Conservation (phyloP, 75 land plant species). For the Pinus taeda region DNA sequence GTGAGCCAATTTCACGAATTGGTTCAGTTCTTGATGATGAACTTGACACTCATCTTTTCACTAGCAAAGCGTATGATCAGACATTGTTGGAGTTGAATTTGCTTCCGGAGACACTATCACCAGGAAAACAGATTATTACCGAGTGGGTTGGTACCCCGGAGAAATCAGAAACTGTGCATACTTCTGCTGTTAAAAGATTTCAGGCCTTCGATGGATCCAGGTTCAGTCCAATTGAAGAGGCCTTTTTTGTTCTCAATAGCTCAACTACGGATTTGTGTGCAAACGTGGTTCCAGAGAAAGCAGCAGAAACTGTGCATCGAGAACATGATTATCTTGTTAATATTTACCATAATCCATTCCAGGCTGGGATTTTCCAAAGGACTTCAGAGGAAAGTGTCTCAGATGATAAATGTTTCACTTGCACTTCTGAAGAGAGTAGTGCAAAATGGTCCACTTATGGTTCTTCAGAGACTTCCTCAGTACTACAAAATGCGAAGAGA, state of each 20-base stretch:
- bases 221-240: slow-evolving; percentile 1
- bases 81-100: not conserved
- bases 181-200: not conserved
- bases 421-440: too few relatives aligned
- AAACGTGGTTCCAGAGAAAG: too few relatives aligned
- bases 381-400: too few relatives aligned
- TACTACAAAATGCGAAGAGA: not conserved
- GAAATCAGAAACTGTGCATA: not conserved
- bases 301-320: too few relatives aligned
- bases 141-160: not conserved
- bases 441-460: too few relatives aligned
- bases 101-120: not conserved
- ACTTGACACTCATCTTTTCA: not conserved
- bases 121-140: not conserved
- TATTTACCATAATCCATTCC: too few relatives aligned
- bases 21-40: not conserved
- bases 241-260: not conserved
- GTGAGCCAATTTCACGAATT: not conserved
- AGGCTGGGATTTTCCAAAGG: too few relatives aligned
- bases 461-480: too few relatives aligned
- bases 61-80: not conserved
- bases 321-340: too few relatives aligned
- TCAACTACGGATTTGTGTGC: not conserved
- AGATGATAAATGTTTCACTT: too few relatives aligned
- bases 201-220: not conserved